Percentiles rank a stretch among this genome's conserved stretches.
Evolutionary conservation across 208 protist genomes (phyloP).

Genomic region (Porcisia hertigi): DNA sequence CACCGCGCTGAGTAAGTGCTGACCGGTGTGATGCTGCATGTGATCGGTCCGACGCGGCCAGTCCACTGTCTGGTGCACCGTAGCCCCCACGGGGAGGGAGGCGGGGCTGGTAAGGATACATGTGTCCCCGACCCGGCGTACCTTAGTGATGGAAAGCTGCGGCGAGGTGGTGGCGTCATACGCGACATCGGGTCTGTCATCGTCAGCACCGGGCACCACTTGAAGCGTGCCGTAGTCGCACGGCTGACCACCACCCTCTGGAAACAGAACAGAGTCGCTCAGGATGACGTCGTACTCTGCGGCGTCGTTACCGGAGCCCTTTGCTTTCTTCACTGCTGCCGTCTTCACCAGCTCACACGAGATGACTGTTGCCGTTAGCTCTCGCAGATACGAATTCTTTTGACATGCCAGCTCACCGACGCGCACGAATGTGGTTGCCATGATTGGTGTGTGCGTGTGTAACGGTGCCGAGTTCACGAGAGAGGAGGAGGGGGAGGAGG

Average conservation of each 20-base stretch:
- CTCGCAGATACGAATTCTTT: constrained; percentile 62
- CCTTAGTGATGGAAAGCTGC: constrained; percentile 30
- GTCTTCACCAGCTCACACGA: constrained; percentile 44
- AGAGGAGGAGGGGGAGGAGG: constrained; percentile 7
- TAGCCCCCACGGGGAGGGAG: constrained; percentile 41
- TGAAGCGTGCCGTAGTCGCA: constrained; percentile 75
- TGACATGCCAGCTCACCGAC: constrained; percentile 84
- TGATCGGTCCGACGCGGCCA: constrained; percentile 86
- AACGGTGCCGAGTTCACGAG: background rate
- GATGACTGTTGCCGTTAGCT: constrained; percentile 61
- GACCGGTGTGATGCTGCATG: constrained; percentile 93
- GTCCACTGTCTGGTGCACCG: constrained; percentile 68
- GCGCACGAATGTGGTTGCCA: constrained; percentile 29
- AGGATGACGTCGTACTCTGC: constrained; percentile 63
- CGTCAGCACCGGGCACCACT: background rate
- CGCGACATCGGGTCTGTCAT: background rate
- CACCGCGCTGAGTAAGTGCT: constrained; percentile 87
- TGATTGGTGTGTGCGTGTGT: constrained; percentile 7
- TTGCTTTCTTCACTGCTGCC: constrained; percentile 29
- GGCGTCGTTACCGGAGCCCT: constrained; percentile 12
- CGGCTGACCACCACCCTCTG: constrained; percentile 89
- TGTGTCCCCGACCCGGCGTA: constrained; percentile 58
- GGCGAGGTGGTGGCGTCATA: background rate
- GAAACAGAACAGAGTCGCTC: constrained; percentile 86
- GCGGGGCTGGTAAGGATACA: constrained; percentile 56